Evolutionary conservation across 1,284 basidiomycete species (phyloP).

Genomic region (Cryptococcus jaspeensis): DNA sequence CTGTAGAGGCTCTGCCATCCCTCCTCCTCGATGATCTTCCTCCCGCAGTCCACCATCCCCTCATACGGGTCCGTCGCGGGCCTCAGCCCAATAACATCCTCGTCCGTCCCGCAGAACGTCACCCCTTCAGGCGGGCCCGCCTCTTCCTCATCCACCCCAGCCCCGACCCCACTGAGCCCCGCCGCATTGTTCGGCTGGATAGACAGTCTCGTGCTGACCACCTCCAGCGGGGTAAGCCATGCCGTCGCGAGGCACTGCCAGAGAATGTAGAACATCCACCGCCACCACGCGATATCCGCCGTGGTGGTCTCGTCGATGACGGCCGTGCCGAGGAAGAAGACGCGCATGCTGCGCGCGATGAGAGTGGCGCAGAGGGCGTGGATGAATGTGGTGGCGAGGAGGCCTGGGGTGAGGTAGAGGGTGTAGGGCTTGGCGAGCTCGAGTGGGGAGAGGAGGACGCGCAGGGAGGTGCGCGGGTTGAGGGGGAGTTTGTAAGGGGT

Average conservation of each 20-base stretch:
- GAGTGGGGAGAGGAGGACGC: constrained; percentile 73
- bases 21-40: constrained; percentile 79
- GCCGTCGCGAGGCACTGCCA: constrained; percentile 60
- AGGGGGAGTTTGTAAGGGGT: constrained; percentile 77
- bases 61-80: constrained; percentile 82
- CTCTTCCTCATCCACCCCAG: constrained; percentile 69
- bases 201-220: constrained; percentile 73
- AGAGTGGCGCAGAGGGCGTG: constrained; percentile 69
- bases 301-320: constrained; percentile 21
- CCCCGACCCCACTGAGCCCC: constrained; percentile 57
- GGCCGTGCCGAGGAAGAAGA: constrained; percentile 62
- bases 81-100: constrained; percentile 84
- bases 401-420: constrained; percentile 78
- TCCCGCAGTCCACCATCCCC: constrained; percentile 72
- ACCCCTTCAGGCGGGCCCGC: constrained; percentile 57
- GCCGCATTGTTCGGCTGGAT: constrained; percentile 67
- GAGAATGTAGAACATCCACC: constrained; percentile 59
- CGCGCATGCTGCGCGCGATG: constrained; percentile 65
- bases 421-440: constrained; percentile 76
- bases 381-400: constrained; percentile 65
- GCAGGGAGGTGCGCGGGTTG: constrained; percentile 62
- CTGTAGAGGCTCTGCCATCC: constrained; percentile 73
- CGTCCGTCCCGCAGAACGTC: constrained; percentile 67
- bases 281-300: constrained; percentile 25
- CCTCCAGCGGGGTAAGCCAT: constrained; percentile 76